Conservation (phyloP, 352 stramenopile genomes). For the Phytophthora agathidicida region DNA sequence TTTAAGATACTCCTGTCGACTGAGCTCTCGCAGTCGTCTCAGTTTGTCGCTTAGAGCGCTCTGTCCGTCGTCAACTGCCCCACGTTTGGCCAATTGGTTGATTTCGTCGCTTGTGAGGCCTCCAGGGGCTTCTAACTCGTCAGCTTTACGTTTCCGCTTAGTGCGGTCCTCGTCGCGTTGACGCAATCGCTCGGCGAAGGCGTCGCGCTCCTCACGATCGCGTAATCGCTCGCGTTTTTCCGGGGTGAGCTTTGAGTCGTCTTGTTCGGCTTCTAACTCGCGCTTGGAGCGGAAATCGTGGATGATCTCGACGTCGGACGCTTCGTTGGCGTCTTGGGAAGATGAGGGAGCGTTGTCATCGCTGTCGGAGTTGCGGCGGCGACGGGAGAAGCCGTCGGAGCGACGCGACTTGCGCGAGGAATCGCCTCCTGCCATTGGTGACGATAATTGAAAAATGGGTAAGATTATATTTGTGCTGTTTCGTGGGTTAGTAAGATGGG, state of each 20-base stretch:
- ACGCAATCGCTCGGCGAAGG: conserved; percentile 81
- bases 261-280: conserved; percentile 32
- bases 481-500: too few relatives aligned
- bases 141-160: conserved; percentile 60
- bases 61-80: conserved; percentile 56
- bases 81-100: conserved; percentile 78
- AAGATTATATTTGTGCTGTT: too few relatives aligned
- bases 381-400: conserved; percentile 45
- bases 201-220: conserved; percentile 79
- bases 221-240: conserved; percentile 59
- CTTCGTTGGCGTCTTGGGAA: conserved; percentile 5
- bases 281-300: conserved; percentile 53
- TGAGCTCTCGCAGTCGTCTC: conserved; percentile 89
- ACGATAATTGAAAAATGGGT: not conserved
- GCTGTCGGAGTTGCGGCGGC: conserved; percentile 28
- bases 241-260: conserved; percentile 22
- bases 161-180: conserved; percentile 80
- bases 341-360: not conserved
- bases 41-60: conserved; percentile 62
- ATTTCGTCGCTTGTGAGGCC: conserved; percentile 83
- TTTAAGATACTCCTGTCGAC: conserved; percentile 96
- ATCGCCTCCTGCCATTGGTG: conserved; percentile 15
- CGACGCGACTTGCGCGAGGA: conserved; percentile 15
- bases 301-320: conserved; percentile 42
- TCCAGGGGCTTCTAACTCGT: conserved; percentile 34